These are phyloP conservation scores for Porodaedalea pini DNA, from an alignment of 1,284 basidiomycete genomes.

Conservation along the genomic window DNA sequence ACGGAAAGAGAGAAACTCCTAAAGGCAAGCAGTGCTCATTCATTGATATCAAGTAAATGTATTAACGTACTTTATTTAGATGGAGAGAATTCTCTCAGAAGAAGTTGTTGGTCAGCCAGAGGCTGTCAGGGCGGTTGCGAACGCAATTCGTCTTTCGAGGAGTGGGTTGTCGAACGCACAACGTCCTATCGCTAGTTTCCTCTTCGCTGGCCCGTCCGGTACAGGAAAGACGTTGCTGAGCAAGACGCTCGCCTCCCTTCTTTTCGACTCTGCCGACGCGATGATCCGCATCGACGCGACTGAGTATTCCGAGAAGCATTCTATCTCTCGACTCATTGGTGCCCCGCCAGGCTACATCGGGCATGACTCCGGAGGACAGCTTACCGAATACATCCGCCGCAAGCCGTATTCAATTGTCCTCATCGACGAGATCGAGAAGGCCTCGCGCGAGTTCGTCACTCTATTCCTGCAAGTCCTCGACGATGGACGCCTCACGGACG, in stretches of 20 bases:
- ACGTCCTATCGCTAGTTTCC: constrained; percentile 88
- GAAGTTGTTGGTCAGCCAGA: constrained; percentile 87
- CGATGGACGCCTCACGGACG: constrained; percentile 91
- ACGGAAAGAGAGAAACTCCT: constrained; percentile 91
- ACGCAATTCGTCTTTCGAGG: constrained; percentile 87
- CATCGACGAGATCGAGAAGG: constrained; percentile 89
- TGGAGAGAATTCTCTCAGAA: constrained; percentile 66
- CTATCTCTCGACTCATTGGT: constrained; percentile 85
- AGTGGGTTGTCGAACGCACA: constrained; percentile 83
- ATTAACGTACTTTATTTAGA: constrained; percentile 30
- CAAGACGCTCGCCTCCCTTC: constrained; percentile 85
- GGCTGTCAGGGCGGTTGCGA: constrained; percentile 85
- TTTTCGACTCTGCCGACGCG: constrained; percentile 88
- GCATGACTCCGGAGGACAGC: constrained; percentile 85
- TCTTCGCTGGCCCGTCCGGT: constrained; percentile 92
- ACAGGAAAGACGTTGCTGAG: constrained; percentile 86
- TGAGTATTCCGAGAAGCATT: constrained; percentile 93
- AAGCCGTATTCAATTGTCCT: constrained; percentile 82
- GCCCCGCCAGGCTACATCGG: constrained; percentile 92
- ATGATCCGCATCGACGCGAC: constrained; percentile 92
- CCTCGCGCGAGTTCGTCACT: constrained; percentile 85
- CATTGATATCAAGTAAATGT: background rate
- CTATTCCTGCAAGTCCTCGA: constrained; percentile 93
- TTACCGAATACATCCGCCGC: constrained; percentile 88
- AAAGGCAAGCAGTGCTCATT: background rate